Conservation (phyloP, 352 stramenopile species). For the Phytophthora sp. region DNA sequence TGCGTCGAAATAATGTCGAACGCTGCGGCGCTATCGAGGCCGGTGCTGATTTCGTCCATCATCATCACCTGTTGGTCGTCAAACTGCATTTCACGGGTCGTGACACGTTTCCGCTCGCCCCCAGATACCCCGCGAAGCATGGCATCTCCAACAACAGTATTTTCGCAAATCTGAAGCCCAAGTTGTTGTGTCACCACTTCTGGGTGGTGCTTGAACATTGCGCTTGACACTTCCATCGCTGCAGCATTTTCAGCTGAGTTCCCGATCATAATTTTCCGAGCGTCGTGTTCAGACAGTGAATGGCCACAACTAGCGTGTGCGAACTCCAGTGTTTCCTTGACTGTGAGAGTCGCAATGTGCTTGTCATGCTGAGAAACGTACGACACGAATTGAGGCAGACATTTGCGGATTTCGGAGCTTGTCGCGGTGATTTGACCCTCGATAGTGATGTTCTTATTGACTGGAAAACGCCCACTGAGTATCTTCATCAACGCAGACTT, state of each 20-base stretch:
- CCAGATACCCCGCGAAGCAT: constrained; percentile 70
- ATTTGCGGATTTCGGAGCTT: constrained; percentile 23
- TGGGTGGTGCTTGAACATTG: constrained; percentile 40
- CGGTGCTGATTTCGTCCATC: constrained; percentile 93
- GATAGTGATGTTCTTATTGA: constrained; percentile 38
- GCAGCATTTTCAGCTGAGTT: constrained; percentile 36
- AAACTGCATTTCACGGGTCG: constrained; percentile 74
- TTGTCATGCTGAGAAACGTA: constrained; percentile 50
- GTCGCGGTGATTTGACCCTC: constrained; percentile 30
- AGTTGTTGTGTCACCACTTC: constrained; percentile 49
- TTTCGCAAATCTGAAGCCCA: constrained; percentile 41
- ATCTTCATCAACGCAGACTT: constrained; percentile 39
- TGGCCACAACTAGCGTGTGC: constrained; percentile 34
- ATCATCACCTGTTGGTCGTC: constrained; percentile 69
- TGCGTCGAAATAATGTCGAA: constrained; percentile 80
- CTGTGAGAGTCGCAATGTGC: constrained; percentile 49
- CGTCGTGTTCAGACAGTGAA: constrained; percentile 15
- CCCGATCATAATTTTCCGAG: constrained; percentile 27
- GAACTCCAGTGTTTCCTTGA: constrained; percentile 35
- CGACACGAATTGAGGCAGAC: constrained; percentile 43
- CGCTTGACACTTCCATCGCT: constrained; percentile 21
- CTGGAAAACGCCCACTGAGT: constrained; percentile 37
- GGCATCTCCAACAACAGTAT: constrained; percentile 61
- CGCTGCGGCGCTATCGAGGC: constrained; percentile 91
- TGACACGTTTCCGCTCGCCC: constrained; percentile 81